Percentiles rank a stretch among this genome's conserved stretches.
phyloP scores from a whole-genome alignment of 257 asterid genomes.

The Osmanthus fragrans region DNA sequence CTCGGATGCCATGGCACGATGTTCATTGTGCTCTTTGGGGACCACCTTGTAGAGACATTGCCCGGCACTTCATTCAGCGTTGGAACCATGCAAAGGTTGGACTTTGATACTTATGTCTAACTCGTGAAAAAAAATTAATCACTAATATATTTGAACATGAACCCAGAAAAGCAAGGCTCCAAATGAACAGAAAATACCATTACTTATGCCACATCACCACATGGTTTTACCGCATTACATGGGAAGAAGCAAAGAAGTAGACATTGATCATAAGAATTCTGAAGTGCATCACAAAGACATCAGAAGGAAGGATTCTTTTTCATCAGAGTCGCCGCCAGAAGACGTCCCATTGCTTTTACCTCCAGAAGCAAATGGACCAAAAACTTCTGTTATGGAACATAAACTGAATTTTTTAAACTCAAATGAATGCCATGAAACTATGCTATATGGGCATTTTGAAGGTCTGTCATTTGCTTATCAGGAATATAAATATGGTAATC shows the following conservation, averaged over 20 bases:
- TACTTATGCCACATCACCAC: conserved; percentile 94
- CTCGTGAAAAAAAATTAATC: conserved; percentile 15
- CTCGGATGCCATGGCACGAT: conserved; percentile 99
- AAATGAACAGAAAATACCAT: conserved; percentile 78
- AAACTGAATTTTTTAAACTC: conserved; percentile 34
- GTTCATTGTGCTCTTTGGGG: conserved; percentile 99
- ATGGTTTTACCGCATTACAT: conserved; percentile 97
- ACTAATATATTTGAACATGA: conserved; percentile 32
- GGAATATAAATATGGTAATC: conserved; percentile 12
- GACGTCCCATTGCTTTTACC: conserved; percentile 90
- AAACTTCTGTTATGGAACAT: conserved; percentile 32
- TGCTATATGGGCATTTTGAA: conserved; percentile 26
- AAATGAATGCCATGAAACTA: conserved; percentile 24
- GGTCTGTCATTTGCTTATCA: conserved; percentile 28
- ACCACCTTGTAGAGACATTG: conserved; percentile 91
- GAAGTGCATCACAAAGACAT: conserved; percentile 35
- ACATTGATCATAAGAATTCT: conserved; percentile 41
- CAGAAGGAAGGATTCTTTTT: conserved; percentile 48
- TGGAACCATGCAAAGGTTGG: conserved; percentile 98
- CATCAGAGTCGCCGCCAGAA: conserved; percentile 68
- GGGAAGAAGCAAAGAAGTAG: conserved; percentile 68
- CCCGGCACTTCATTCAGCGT: conserved; percentile 94
- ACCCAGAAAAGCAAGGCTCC: conserved; percentile 89
- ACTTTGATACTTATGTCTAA: conserved; percentile 17
- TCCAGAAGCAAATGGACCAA: conserved; percentile 62